Percentiles rank a stretch among this genome's conserved stretches.
Conservation (phyloP, 305 asterid species). For the Petunia hybrid region DNA sequence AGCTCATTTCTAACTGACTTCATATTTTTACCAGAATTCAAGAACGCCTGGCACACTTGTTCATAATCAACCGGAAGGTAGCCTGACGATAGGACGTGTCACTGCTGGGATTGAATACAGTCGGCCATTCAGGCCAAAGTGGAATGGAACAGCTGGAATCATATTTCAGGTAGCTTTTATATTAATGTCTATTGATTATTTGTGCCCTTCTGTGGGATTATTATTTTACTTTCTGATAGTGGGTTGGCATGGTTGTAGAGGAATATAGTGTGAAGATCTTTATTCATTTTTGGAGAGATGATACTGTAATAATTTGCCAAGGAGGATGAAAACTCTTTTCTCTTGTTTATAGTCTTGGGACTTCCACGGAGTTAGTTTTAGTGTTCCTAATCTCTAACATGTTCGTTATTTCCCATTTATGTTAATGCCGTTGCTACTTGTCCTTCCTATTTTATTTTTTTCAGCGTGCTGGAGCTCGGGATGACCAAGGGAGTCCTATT, state of each 20-base stretch:
- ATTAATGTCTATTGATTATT: conserved; percentile 5
- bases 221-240: neutral
- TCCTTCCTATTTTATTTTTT: conserved; percentile 22
- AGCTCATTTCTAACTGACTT: conserved; percentile 36
- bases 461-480: conserved; percentile 92
- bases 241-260: conserved; percentile 18
- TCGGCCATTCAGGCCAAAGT: conserved; percentile 92
- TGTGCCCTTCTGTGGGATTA: neutral
- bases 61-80: conserved; percentile 75
- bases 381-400: neutral
- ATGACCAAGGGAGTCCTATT: conserved; percentile 82
- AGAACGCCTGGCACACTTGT: conserved; percentile 93
- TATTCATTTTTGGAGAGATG: neutral
- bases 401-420: neutral
- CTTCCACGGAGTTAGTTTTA: neutral
- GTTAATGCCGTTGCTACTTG: conserved; percentile 17
- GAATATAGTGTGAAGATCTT: neutral
- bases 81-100: conserved; percentile 78
- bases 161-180: conserved; percentile 69
- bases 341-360: conserved; percentile 23
- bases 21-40: conserved; percentile 66
- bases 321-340: neutral
- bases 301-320: neutral
- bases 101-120: conserved; percentile 92
- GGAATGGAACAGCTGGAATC: conserved; percentile 92